phyloP scores from a whole-genome alignment of 768 basidiomycete species.

The Calvatia gigantea region DNA sequence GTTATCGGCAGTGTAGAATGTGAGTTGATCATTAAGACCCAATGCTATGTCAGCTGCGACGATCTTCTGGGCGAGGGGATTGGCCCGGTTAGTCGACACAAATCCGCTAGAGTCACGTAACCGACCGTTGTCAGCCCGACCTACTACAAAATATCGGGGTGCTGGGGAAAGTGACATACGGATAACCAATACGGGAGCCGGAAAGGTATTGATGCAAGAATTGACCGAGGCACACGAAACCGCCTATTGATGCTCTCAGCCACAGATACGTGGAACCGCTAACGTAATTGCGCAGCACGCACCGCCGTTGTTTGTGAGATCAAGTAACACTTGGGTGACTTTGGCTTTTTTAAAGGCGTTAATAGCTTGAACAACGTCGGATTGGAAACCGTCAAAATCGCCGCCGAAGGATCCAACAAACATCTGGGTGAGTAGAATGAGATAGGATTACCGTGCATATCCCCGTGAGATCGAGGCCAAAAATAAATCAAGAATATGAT shows the following conservation, averaged over 20 bases:
- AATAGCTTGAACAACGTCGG: conserved; percentile 44
- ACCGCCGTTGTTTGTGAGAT: conserved; percentile 64
- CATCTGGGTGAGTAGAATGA: conserved; percentile 33
- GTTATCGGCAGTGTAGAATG: conserved; percentile 50
- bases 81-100: conserved; percentile 50
- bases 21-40: conserved; percentile 29
- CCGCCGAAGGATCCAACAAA: conserved; percentile 57
- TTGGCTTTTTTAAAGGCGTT: conserved; percentile 42
- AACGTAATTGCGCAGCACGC: conserved; percentile 13
- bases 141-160: background rate
- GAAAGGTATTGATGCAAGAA: conserved; percentile 58
- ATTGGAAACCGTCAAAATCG: conserved; percentile 49
- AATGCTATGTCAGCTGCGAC: conserved; percentile 47
- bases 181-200: conserved; percentile 44
- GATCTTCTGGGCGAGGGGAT: conserved; percentile 57
- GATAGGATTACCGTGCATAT: background rate
- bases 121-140: background rate
- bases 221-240: conserved; percentile 58
- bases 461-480: background rate
- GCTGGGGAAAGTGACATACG: conserved; percentile 32
- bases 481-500: background rate
- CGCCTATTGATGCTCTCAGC: conserved; percentile 33
- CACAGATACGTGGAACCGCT: background rate
- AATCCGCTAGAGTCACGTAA: conserved; percentile 50
- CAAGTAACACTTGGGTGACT: conserved; percentile 50